A percentile compares a stretch with the other conserved stretches of the same genome.
These are phyloP conservation scores for Pisolithus thermaeus DNA, from an alignment of 1,284 basidiomycete genomes.

Conservation along the genomic window DNA sequence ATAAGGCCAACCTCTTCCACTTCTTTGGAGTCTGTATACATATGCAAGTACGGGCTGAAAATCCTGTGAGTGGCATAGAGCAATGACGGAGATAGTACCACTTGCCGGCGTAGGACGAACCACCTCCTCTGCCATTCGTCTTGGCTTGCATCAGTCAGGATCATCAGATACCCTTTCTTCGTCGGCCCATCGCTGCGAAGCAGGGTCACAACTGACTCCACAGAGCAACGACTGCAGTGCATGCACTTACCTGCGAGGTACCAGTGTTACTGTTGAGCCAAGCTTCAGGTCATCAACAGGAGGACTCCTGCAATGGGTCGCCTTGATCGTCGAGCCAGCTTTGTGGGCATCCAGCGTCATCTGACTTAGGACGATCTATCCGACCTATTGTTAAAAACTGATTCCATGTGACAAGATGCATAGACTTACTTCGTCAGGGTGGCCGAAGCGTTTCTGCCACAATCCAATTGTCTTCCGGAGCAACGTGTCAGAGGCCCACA, in stretches of 20 bases:
- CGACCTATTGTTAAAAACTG: constrained; percentile 3
- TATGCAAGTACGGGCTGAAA: constrained; percentile 80
- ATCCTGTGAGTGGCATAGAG: constrained; percentile 1
- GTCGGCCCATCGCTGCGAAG: constrained; percentile 66
- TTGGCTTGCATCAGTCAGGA: constrained; percentile 74
- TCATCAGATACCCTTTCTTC: constrained; percentile 78
- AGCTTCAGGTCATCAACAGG: constrained; percentile 57
- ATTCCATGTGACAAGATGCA: not conserved
- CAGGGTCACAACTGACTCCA: constrained; percentile 1
- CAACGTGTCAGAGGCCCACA: constrained; percentile 60
- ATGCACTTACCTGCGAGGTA: constrained; percentile 58
- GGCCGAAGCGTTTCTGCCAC: constrained; percentile 82
- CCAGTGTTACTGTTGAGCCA: constrained; percentile 63
- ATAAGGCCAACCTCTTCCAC: constrained; percentile 81
- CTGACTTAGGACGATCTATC: constrained; percentile 72
- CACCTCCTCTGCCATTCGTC: constrained; percentile 80
- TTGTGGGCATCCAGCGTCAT: constrained; percentile 49
- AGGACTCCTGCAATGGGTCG: constrained; percentile 29
- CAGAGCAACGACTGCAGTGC: not conserved
- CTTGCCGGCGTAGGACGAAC: constrained; percentile 85
- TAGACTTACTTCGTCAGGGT: constrained; percentile 62
- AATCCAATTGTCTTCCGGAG: constrained; percentile 62
- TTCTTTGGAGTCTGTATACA: constrained; percentile 80
- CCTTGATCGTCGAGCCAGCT: constrained; percentile 24
- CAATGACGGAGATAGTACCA: constrained; percentile 1